phyloP scores from a whole-genome alignment of 2,329 filamentous ascomycete genomes.

The Cadophora luteo-olivacea region DNA sequence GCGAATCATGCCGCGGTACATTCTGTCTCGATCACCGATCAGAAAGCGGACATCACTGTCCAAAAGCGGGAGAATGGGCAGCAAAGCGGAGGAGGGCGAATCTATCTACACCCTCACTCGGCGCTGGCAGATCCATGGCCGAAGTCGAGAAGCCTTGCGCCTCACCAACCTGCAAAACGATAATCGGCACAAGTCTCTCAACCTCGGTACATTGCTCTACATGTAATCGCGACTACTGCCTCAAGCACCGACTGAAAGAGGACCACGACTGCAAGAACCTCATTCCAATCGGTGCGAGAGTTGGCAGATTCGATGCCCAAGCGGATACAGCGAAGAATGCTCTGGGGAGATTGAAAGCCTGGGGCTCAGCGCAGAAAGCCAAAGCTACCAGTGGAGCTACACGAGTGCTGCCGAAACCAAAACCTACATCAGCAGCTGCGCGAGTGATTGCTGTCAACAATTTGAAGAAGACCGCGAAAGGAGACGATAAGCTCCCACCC shows the following conservation, averaged over 20 bases:
- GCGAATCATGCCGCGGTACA: conserved; percentile 83
- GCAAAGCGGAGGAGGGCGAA: conserved; percentile 61
- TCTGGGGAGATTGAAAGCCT: conserved; percentile 77
- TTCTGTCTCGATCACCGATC: conserved; percentile 95
- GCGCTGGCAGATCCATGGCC: conserved; percentile 58
- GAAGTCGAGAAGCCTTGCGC: conserved; percentile 73
- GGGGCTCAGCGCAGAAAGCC: conserved; percentile 78
- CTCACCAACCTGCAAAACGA: conserved; percentile 69
- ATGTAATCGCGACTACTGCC: conserved; percentile 78
- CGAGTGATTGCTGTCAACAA: conserved; percentile 74
- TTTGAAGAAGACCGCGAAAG: conserved; percentile 88
- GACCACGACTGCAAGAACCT: conserved; percentile 87
- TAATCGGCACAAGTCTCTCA: conserved; percentile 70
- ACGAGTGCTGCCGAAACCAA: conserved; percentile 65
- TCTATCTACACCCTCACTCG: conserved; percentile 59
- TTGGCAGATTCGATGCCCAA: conserved; percentile 52
- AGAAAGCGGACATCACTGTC: conserved; percentile 79
- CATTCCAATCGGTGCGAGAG: conserved; percentile 60
- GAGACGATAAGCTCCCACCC: conserved; percentile 78
- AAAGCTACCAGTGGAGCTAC: conserved; percentile 43
- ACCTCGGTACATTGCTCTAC: conserved; percentile 74
- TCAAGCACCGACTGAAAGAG: conserved; percentile 77
- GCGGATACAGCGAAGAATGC: conserved; percentile 74
- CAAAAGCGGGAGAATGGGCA: conserved; percentile 67
- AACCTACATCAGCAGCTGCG: conserved; percentile 67